Base-by-base conservation (phyloP, 2,329 filamentous ascomycete species). In the Macrophomina tecta region DNA sequence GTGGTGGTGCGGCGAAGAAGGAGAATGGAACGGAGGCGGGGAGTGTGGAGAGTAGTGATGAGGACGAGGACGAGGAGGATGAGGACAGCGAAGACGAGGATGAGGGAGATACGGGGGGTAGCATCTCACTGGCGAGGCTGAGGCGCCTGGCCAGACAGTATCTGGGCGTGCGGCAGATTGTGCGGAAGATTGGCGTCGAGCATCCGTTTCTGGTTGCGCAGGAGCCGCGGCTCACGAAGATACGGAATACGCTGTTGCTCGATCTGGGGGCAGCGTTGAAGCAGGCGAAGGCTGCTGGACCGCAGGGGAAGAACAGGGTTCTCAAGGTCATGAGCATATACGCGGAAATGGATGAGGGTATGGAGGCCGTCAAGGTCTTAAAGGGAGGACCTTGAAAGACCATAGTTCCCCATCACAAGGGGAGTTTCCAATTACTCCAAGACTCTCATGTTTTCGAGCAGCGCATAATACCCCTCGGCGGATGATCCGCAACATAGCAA, bases 131-230 rank as follows among this genome's bases (percentile, higher is more conserved):
- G 46, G 78, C 65, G 48, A 81, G 83, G 68, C 73, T 91, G 32
- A 81, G 85, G 72, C 80, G 82, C 62, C 86, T 89, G 71, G 83
- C 86, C 23, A 78, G 84, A 68, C 84, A 87, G 69, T 91, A 86
- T 73, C 77, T 86, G 16, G 81, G 87, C 68, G 78, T 91, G 53
- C 83, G 80, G 64, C 80, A 82, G 38, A 73, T 88, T 53, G 79
- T 84, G 28, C 79, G 81, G 34, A 80, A 80, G 8, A 76, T 90
- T 64, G 86, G 85, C 2, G 74, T 81, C 4, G 78, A 82, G 4
- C 89, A 91, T 79, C 89, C 89, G 1, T 91, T 91, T 71, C 74
- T 92, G 16, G 74, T 82, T 42, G 82, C 82, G 16, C 88, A 90
- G 72, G 79, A 85, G 69, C 76, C 81, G 5, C 80, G 89, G 60